Evolutionary conservation across 345 rosid species (phyloP).

Genomic region (Leavenworthia alabamica): DNA sequence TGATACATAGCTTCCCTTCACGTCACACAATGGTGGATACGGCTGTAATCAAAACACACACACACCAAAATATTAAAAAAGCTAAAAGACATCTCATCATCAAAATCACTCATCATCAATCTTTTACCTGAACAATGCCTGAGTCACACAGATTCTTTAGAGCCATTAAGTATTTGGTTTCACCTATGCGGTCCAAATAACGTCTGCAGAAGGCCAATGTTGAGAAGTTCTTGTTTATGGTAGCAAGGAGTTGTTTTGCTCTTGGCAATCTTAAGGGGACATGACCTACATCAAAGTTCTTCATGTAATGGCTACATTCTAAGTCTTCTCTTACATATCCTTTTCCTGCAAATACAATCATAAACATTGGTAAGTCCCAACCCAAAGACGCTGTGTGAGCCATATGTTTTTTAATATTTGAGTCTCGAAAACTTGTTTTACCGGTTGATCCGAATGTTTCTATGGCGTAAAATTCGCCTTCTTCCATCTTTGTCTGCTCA

Average conservation of each 20-base stretch:
- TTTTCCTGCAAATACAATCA: slow-evolving; percentile 51
- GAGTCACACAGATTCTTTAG: slow-evolving; percentile 83
- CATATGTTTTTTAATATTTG: background rate
- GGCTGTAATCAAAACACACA: slow-evolving; percentile 50
- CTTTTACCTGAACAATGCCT: slow-evolving; percentile 80
- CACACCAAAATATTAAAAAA: background rate
- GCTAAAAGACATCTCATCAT: background rate
- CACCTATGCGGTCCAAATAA: slow-evolving; percentile 86
- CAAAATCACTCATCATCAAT: background rate
- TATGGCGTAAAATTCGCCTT: slow-evolving; percentile 90
- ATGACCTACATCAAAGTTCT: slow-evolving; percentile 72
- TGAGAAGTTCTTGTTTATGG: slow-evolving; percentile 89
- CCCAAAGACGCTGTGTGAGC: background rate
- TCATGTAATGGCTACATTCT: slow-evolving; percentile 96
- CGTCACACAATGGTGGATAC: slow-evolving; percentile 79
- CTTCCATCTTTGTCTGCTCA: slow-evolving; percentile 97
- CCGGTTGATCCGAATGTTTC: slow-evolving; percentile 97
- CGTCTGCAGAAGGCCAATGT: slow-evolving; percentile 90
- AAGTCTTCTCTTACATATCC: slow-evolving; percentile 89
- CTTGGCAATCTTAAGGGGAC: slow-evolving; percentile 76
- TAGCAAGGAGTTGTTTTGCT: slow-evolving; percentile 91
- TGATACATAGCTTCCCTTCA: slow-evolving; percentile 85
- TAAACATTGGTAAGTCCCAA: background rate
- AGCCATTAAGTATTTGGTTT: slow-evolving; percentile 90
- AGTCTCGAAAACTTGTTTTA: slow-evolving; percentile 19